These are phyloP conservation scores for Blumeria hordei DNA, from an alignment of 2,329 filamentous ascomycete genomes.

Conservation along the genomic window DNA sequence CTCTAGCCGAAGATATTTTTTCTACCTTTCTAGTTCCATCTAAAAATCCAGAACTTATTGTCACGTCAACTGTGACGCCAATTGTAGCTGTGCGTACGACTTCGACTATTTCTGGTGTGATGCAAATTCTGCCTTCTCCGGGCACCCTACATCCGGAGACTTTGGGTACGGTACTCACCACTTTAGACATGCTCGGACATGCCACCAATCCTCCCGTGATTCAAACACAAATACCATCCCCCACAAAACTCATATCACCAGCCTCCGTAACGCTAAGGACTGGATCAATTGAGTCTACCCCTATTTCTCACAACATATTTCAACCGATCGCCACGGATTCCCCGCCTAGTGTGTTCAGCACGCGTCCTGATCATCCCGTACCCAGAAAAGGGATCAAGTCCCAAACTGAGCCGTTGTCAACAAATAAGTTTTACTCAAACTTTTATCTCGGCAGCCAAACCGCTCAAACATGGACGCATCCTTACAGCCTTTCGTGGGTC, in stretches of 20 bases:
- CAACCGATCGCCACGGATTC: conserved; percentile 27
- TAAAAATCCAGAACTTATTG: neutral
- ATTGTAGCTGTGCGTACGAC: neutral
- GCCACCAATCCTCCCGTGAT: conserved; percentile 7
- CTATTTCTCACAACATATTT: conserved; percentile 24
- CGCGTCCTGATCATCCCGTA: conserved; percentile 32
- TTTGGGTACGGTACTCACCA: conserved; percentile 15
- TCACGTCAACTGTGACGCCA: conserved; percentile 1
- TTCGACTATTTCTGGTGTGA: conserved; percentile 11
- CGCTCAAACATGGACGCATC: conserved; percentile 48
- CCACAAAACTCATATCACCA: conserved; percentile 4
- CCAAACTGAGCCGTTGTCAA: conserved; percentile 28
- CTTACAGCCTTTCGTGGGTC: conserved; percentile 45
- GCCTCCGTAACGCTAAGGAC: neutral
- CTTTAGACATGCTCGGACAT: conserved; percentile 11
- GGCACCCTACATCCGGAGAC: conserved; percentile 13
- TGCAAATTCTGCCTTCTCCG: conserved; percentile 16
- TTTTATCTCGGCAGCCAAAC: conserved; percentile 54
- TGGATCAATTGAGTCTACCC: neutral
- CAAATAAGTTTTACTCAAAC: conserved; percentile 67
- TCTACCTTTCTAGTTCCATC: neutral
- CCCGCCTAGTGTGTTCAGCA: conserved; percentile 24
- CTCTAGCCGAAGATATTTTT: too few species aligned
- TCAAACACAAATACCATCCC: conserved; percentile 7
- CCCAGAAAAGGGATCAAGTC: conserved; percentile 24